Base-by-base conservation (phyloP, 2,329 filamentous ascomycete species). In the Sarocladium strictum region DNA sequence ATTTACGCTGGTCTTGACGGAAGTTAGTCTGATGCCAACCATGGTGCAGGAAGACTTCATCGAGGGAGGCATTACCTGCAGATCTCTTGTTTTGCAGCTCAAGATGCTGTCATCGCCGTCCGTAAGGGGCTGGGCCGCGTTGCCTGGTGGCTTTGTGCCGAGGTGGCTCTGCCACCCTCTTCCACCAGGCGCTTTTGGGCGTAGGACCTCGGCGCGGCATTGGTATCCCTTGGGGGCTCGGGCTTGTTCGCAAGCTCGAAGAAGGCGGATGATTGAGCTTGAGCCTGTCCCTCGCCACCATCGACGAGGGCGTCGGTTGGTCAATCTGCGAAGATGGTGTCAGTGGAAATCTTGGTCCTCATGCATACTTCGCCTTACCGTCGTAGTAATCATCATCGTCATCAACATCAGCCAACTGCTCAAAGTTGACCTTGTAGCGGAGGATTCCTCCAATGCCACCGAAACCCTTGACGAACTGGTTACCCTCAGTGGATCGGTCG, bases 361-460 rank as follows among this genome's bases (percentile, higher is more conserved):
- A n/a, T n/a, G n/a, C n/a, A n/a, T n/a, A n/a, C n/a, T n/a, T n/a
- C n/a, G n/a, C n/a, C 70, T 65, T 64, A 77, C 78, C 80, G 73
- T 83, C 81, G 77, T 96, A 97, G 79, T 96, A 97, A 71, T 93
- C 93, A 71, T 97, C 93, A 74, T 92, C 88, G 70, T 94, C 89
- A 72, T 96, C 92, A 67, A 88, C 81, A 72, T 97, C 94, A 73
- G 87, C 88, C 73, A 99, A 83, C 75, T 99, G 95, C 77, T 99
- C 95, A 77, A 99, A 99, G 80, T 99, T 99, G 80, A 99, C 90
- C 80, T 97, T 97, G 85, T 99, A 99, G 64, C 94, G 91, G 69
- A 99, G 85, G 67, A 99, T 87, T 61, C 93, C 93, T 63, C 94
- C 94, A 65, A 99, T 96, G 68, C 94, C 94, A 86, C 94, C 94